Conservation (phyloP, 2,329 filamentous ascomycete genomes). For the Penicillium corylophilum region DNA sequence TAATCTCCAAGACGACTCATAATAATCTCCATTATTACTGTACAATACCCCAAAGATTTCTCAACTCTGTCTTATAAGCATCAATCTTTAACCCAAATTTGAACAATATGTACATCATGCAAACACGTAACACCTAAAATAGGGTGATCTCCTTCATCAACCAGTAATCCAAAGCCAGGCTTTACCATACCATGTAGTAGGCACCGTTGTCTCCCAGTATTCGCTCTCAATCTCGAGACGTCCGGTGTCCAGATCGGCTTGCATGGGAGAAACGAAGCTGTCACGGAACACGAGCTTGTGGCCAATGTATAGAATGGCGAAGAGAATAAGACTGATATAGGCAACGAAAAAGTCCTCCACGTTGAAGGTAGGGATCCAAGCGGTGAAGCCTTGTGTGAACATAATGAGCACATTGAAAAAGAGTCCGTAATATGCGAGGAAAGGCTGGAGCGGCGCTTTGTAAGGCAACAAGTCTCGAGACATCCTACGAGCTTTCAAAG, state of each 20-base stretch:
- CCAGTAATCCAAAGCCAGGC: constrained; percentile 10
- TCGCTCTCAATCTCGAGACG: constrained; percentile 13
- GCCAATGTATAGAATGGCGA: constrained; percentile 58
- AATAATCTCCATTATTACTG: neutral
- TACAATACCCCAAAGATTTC: neutral
- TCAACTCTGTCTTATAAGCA: neutral
- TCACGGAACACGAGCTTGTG: constrained; percentile 54
- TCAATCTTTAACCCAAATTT: neutral
- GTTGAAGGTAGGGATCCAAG: constrained; percentile 61
- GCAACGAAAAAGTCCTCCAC: constrained; percentile 52
- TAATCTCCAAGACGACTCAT: neutral
- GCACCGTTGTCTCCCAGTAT: constrained; percentile 12
- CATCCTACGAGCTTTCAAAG: constrained; percentile 57
- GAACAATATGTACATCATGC: neutral
- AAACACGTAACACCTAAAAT: neutral
- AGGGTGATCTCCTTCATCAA: neutral
- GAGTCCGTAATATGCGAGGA: constrained; percentile 63
- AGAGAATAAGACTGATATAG: constrained; percentile 56
- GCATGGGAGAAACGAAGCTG: constrained; percentile 6
- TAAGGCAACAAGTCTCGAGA: constrained; percentile 61
- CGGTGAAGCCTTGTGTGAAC: constrained; percentile 67
- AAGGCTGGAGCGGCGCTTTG: constrained; percentile 62
- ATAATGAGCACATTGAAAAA: constrained; percentile 65
- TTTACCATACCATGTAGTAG: constrained; percentile 16
- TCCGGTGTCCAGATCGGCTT: constrained; percentile 15